Evolutionary conservation across 2,329 filamentous ascomycete species (phyloP), one percentile per base, ranked within the genome.

Genomic region (Botrytis deweyae): DNA sequence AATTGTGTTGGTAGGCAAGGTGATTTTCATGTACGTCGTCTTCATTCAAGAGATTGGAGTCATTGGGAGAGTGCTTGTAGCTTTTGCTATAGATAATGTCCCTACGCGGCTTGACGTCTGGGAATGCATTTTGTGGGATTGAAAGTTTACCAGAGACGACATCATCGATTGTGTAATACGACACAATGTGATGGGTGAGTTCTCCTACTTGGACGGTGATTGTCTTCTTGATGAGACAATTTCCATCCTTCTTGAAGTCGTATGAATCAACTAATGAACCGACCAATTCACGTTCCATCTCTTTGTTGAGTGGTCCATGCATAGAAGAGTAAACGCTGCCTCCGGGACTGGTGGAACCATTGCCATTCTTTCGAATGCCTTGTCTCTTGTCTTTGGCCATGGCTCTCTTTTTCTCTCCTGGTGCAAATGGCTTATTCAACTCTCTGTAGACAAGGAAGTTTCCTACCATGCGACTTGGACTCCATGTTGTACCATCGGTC

Each of bases 371-470:
- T 70, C 73, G 79, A 61, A 80, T 79, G 5, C 79, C 79, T 10
- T 78, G 77, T 74, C 77, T 82, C 76, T 86, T 90, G 74, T 86
- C 87, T 78, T 91, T 91, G 82, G 93, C 95, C 83, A 92, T 90
- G 0, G 93, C 93, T 65, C 91, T 87, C 82, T 96, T 96, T 87
- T 95, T 96, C 84, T 95, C 92, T 10, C 93, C 93, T 0, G 93
- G 92, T 3, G 91, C 90, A 77, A 95, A 95, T 92, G 91, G 82
- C 91, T 95, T 95, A 83, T 98, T 96, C 93, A 99, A 98, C 81
- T 99, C 96, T 44, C 96, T 89, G 81, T 99, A 99, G 1, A 96
- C 98, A 74, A 99, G 84, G 82, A 99, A 99, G 84, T 96, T 98
- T 70, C 96, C 96, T 0, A 96, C 97, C 2, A 98, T 96, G 73